Percentiles rank a stretch among this genome's conserved stretches.
These are phyloP conservation scores for Eucalyptus rudis DNA, from an alignment of 345 rosid genomes.

Conservation along the genomic window DNA sequence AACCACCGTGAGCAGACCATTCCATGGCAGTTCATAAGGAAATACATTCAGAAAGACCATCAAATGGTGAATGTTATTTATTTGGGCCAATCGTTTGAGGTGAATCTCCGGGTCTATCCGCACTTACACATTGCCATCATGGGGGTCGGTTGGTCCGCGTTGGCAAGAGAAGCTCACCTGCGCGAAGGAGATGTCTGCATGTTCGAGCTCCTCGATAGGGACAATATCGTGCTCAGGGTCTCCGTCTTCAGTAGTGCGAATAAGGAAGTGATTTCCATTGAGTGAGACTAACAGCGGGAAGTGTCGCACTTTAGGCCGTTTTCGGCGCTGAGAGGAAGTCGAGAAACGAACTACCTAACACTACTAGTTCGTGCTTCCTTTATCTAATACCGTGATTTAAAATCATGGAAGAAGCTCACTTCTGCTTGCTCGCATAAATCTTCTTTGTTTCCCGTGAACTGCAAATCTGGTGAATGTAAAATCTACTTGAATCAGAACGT, in stretches of 20 bases:
- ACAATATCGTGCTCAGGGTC: not conserved
- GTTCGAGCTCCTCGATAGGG: not conserved
- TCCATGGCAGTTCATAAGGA: not conserved
- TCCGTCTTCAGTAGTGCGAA: not conserved
- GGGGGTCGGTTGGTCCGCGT: not conserved
- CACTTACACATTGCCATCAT: not conserved
- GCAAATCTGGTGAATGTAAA: not conserved
- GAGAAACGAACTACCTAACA: not conserved
- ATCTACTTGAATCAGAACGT: not conserved
- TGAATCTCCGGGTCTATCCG: not conserved
- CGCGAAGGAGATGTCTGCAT: not conserved
- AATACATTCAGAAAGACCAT: not conserved
- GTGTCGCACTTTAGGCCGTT: not conserved
- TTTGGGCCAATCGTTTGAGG: not conserved
- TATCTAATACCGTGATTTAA: not conserved
- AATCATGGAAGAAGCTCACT: not conserved
- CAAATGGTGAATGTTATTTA: not conserved
- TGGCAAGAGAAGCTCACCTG: not conserved
- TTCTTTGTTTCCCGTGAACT: not conserved
- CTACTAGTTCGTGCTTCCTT: not conserved
- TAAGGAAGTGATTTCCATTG: not conserved
- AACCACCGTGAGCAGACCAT: not conserved
- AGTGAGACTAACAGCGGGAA: not conserved
- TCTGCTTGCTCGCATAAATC: not conserved
- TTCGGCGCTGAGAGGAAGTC: not conserved